These are phyloP conservation scores for Gracilaria domingensis DNA, from an alignment of 23 red algal species.

Conservation along the genomic window DNA sequence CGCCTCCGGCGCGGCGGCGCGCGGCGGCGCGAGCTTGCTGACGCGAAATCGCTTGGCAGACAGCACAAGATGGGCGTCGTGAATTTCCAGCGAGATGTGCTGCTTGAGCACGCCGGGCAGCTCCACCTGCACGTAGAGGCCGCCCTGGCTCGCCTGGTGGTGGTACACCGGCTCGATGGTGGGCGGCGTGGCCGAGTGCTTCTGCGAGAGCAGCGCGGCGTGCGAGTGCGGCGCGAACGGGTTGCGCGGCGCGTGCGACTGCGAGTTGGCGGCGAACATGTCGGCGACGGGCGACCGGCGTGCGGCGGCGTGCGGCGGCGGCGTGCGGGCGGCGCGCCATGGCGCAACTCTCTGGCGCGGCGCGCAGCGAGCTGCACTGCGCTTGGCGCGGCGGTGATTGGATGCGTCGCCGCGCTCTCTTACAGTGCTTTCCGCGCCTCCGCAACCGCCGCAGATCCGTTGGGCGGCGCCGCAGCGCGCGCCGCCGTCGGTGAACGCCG, in stretches of 20 bases:
- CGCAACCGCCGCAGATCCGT: background rate
- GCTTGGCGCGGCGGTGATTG: too few relatives aligned
- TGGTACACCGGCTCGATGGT: conserved; percentile 10
- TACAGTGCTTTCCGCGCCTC: background rate
- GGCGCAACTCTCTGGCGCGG: background rate
- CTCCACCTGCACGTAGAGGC: conserved; percentile 24
- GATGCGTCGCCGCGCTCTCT: background rate
- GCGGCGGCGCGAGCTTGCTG: background rate
- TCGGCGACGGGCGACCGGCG: background rate
- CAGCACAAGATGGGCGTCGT: background rate
- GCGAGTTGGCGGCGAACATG: conserved; percentile 11
- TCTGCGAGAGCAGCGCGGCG: conserved; percentile 5
- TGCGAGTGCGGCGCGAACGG: conserved; percentile 1
- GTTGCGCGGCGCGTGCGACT: conserved; percentile 15
- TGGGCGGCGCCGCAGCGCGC: background rate
- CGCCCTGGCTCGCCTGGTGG: background rate
- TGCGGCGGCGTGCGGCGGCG: background rate
- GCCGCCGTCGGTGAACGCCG: background rate
- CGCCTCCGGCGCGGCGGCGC: too few relatives aligned
- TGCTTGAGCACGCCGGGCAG: conserved; percentile 30
- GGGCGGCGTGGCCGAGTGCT: background rate
- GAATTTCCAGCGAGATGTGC: conserved; percentile 22
- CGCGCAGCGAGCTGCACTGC: background rate
- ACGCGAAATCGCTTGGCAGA: conserved; percentile 20
- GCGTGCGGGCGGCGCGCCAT: background rate